These are phyloP conservation scores for Botrytis elliptica DNA, from an alignment of 2,329 filamentous ascomycete genomes.

Conservation along the genomic window DNA sequence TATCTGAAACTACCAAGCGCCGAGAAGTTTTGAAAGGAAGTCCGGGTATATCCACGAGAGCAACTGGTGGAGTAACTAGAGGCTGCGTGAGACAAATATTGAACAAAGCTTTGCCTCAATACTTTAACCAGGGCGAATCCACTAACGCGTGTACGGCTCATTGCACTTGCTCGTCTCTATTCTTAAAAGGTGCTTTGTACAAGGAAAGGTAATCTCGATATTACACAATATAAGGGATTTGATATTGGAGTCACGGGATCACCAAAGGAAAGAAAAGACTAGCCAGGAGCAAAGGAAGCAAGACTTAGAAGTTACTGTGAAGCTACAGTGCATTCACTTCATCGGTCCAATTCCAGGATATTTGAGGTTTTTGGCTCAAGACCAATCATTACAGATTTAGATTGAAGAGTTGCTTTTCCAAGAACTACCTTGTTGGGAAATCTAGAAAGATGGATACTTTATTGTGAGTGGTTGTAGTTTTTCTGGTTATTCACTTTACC, in stretches of 20 bases:
- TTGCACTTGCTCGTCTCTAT: not conserved
- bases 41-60: not conserved
- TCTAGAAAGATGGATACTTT: constrained; percentile 19
- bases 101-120: not conserved
- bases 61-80: not conserved
- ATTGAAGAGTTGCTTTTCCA: not conserved
- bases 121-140: not conserved
- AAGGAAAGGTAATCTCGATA: not conserved
- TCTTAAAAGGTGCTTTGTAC: not conserved
- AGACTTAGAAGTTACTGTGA: not conserved
- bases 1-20: not conserved
- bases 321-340: not conserved
- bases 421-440: not conserved
- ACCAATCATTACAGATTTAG: not conserved
- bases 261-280: not conserved
- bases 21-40: not conserved
- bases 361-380: not conserved
- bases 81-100: not conserved
- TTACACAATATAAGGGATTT: not conserved
- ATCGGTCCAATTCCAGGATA: not conserved
- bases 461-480: constrained; percentile 14
- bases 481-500: not conserved
- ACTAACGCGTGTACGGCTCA: not conserved
- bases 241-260: not conserved
- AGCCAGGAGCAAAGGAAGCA: not conserved